Percentiles rank a stretch among this genome's conserved stretches.
Conservation (phyloP, 345 rosid genomes). For the Punica granatum region DNA sequence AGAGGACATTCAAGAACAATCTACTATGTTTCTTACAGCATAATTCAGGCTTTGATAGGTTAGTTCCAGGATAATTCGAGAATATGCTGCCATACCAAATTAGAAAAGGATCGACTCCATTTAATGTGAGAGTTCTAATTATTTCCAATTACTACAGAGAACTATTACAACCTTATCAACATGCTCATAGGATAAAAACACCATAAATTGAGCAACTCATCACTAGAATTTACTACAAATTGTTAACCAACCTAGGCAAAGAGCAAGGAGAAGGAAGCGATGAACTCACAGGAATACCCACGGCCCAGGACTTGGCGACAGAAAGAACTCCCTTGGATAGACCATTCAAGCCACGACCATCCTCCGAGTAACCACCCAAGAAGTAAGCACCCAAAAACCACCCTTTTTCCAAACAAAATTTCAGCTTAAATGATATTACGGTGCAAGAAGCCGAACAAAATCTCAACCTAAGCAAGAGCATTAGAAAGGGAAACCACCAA, state of each 20-base stretch:
- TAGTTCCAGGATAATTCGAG: too few relatives aligned
- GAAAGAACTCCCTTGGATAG: slow-evolving; percentile 56
- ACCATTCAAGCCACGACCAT: slow-evolving; percentile 83
- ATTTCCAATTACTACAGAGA: too few relatives aligned
- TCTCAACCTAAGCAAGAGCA: not conserved
- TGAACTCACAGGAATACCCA: slow-evolving; percentile 68
- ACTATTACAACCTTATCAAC: not conserved
- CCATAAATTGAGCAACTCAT: too few relatives aligned
- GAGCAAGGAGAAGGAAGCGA: not conserved
- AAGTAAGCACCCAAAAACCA: slow-evolving; percentile 94
- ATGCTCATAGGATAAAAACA: not conserved
- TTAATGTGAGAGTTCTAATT: not conserved
- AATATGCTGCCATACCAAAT: not conserved
- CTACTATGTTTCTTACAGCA: too few relatives aligned
- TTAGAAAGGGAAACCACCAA: not conserved
- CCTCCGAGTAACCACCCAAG: slow-evolving; percentile 79
- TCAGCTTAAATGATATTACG: not conserved
- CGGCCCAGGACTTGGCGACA: slow-evolving; percentile 77
- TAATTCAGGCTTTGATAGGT: too few relatives aligned
- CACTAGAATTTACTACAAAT: too few relatives aligned
- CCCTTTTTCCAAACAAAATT: slow-evolving; percentile 29
- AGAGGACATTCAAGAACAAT: too few relatives aligned
- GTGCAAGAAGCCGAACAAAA: not conserved
- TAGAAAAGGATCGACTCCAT: not conserved
- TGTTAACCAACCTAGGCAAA: too few relatives aligned